Base-by-base conservation (phyloP, 2,329 filamentous ascomycete species). In the Aureobasidium zeae region DNA sequence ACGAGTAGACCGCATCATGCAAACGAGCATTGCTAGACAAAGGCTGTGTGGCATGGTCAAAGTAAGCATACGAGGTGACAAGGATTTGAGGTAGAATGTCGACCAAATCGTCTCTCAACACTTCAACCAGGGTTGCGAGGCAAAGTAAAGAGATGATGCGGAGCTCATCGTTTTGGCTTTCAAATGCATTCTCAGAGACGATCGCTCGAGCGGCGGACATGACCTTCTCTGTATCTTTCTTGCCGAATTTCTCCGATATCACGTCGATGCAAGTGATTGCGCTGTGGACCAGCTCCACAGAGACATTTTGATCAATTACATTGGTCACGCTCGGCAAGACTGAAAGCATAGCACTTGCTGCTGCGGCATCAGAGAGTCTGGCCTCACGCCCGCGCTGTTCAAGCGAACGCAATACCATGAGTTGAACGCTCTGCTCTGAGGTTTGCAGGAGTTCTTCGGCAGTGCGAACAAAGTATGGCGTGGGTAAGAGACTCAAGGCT, bases 161-260 rank as follows among this genome's bases (percentile, higher is more conserved):
- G 35, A 95, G 74, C 19, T 77, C 76, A 51, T 74, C 69, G 55
- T 94, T 83, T 10, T 72, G 63, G 58, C 83, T 81, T 26, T 83
- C 84, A 36, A 96, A 73, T 50, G 86, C 89, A 51, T 83, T 71
- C 44, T 78, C 68, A 30, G 87, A 79, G 26, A 84, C 79, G 54
- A 98, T 82, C 1, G 81, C 82, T 47, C 79, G 71, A 4, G 87
- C 86, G 4, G 87, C 83, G 4, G 76, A 75, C 19, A 83, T 72
- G 32, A 94, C 83, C 32, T 79, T 80, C 52, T 83, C 77, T 1
- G 83, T 72, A 56, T 94, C 85, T 61, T 88, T 93, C 69, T 91
- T 93, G 52, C 91, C 93, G 60, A 94, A 96, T 61, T 89, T 89
- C 64, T 95, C 88, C 2, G 85, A 77, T 50, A 98, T 93, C 62